A percentile compares a stretch with the other conserved stretches of the same genome.
phyloP scores from a whole-genome alignment of 495 filamentous ascomycete species.

The Chaetomium cochliodes region DNA sequence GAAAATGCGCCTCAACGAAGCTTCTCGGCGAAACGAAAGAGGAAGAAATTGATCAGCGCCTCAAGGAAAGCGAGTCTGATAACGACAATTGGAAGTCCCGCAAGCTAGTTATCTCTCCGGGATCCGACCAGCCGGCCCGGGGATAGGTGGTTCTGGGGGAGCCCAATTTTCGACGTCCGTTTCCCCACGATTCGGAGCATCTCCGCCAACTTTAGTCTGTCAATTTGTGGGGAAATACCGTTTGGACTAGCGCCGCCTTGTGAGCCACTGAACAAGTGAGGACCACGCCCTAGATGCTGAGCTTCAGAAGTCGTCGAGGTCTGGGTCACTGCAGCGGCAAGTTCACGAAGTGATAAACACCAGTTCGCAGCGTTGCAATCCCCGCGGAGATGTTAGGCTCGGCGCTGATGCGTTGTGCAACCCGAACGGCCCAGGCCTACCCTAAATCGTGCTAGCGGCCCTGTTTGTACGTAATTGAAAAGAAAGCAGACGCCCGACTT shows the following conservation, averaged over 20 bases:
- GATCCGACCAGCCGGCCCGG: too few relatives aligned
- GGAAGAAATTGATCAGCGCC: too few relatives aligned
- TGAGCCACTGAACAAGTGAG: background rate
- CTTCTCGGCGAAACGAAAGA: too few relatives aligned
- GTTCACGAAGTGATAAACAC: background rate
- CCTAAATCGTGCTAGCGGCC: constrained; percentile 30
- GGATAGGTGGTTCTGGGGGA: background rate
- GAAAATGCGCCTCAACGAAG: too few relatives aligned
- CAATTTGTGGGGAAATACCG: constrained; percentile 15
- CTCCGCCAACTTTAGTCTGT: background rate
- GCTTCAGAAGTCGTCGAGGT: too few relatives aligned
- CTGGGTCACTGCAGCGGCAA: background rate
- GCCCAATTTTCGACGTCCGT: background rate
- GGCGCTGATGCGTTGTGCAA: constrained; percentile 25
- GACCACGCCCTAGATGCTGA: too few relatives aligned
- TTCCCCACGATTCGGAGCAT: constrained; percentile 19
- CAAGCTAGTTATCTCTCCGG: too few relatives aligned
- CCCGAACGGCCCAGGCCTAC: constrained; percentile 17
- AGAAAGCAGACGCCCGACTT: constrained; percentile 6
- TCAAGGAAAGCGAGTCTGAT: too few relatives aligned
- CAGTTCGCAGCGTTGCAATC: background rate
- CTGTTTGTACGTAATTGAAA: constrained; percentile 41
- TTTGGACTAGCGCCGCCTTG: constrained; percentile 12
- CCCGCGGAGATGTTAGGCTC: constrained; percentile 34
- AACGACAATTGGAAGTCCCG: too few relatives aligned